Evolutionary conservation across 371 early-diverging fungal species (phyloP).

Genomic region (Parasitella parasitica): DNA sequence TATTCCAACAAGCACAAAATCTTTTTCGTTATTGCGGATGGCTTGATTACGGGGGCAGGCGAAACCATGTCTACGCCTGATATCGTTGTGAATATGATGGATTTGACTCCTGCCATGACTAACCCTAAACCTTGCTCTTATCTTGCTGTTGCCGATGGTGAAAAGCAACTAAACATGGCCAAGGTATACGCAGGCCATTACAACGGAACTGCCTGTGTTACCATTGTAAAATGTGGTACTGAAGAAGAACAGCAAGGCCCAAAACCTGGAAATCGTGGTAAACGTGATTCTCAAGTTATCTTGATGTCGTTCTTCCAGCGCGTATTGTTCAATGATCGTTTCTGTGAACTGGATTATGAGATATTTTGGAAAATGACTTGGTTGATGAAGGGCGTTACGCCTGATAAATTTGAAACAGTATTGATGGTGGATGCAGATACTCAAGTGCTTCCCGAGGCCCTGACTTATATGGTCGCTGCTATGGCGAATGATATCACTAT

Average conservation of each 20-base stretch:
- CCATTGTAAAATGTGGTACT: constrained; percentile 92
- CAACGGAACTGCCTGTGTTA: constrained; percentile 81
- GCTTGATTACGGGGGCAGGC: constrained; percentile 51
- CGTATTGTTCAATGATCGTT: constrained; percentile 89
- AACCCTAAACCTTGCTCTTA: constrained; percentile 70
- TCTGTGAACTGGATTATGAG: constrained; percentile 95
- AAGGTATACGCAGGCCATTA: constrained; percentile 93
- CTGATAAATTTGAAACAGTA: constrained; percentile 87
- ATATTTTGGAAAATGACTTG: constrained; percentile 89
- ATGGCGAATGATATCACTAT: constrained; percentile 82
- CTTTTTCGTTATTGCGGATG: constrained; percentile 50
- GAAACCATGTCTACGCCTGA: constrained; percentile 66
- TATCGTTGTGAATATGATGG: constrained; percentile 72
- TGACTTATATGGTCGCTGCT: constrained; percentile 78
- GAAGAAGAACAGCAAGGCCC: constrained; percentile 65
- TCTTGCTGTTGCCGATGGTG: constrained; percentile 89
- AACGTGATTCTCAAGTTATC: constrained; percentile 97
- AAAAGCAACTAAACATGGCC: constrained; percentile 92
- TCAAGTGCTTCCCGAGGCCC: constrained; percentile 72
- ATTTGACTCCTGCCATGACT: constrained; percentile 52
- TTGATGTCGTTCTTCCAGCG: constrained; percentile 96
- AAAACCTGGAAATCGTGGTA: constrained; percentile 97
- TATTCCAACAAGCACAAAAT: constrained; percentile 57
- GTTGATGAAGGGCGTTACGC: constrained; percentile 80
- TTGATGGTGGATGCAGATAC: constrained; percentile 99